Evolutionary conservation across 2,329 filamentous ascomycete genomes (phyloP), one percentile per base, ranked within the genome.

Genomic region (Aspergillus tanneri): DNA sequence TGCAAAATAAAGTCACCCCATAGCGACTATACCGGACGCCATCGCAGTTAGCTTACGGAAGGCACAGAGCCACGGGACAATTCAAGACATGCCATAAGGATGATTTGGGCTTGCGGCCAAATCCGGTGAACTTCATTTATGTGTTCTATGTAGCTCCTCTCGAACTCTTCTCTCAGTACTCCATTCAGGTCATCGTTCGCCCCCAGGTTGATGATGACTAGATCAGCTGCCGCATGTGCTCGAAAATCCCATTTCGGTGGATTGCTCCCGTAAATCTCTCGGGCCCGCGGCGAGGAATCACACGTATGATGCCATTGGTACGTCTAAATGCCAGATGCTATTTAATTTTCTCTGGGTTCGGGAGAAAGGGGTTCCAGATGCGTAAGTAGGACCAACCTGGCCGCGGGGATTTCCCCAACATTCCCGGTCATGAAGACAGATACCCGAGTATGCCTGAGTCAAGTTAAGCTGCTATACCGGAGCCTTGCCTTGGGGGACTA

Each of bases 401-500:
- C n/a, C n/a, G n/a, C n/a, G n/a, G n/a, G n/a, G n/a, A n/a, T n/a
- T n/a, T n/a, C n/a, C n/a, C n/a, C n/a, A 83, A 62, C 80, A 84
- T 42, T 76, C 56, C 43, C 78, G 72, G 54, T 83, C 79, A 14
- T 72, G 67, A 2, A 80, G 69, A 53, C 80, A 83, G 43, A 82
- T 81, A 3, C 80, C 81, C 0, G 80, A 79, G 47, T 79, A 81
- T n/a, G 61, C 58, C 62, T 64, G 11, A 11, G n/a, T n/a, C 2
- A 14, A 19, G 1, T 30, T 60, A 7, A 52, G 36, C 5, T 41
- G 6, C n/a, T n/a, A n/a, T n/a, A n/a, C n/a, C n/a, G n/a, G 2
- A 14, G 1, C 12, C 18, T 11, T 8, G 2, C 4, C 3, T 0
- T n/a, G 5, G 6, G 11, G 16, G 2, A 3, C 3, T 4, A 35